Base-by-base conservation (phyloP, 768 basidiomycete genomes). In the Asterophora parasitica region DNA sequence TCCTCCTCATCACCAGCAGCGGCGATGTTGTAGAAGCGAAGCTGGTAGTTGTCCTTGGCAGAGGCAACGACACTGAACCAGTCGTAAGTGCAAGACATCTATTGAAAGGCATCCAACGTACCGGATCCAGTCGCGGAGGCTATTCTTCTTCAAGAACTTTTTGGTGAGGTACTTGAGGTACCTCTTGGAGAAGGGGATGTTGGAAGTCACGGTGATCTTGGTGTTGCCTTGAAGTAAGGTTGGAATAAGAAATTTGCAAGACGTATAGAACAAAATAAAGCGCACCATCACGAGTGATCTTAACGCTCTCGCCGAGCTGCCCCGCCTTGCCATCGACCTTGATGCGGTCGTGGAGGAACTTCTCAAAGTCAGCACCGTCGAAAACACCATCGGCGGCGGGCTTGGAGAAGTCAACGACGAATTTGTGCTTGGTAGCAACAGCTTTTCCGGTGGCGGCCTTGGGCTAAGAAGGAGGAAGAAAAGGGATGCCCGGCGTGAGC, bases 141-240 rank as follows among this genome's bases (percentile, higher is more conserved):
- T 73, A 74, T 94, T 93, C 82, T 96, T 96, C 82, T 98, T 98
- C 72, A 98, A 79, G 80, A 92, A 94, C 77, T 95, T 95, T 81
- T 98, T 98, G 54, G 95, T 97, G 52, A 98, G 78, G 74, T 98
- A 99, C 73, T 98, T 97, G 66, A 97, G 83, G 71, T 96, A 97
- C 48, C 91, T 81, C 75, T 98, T 98, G 42, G 95, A 97, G 73
- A 97, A 87, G 48, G 91, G 83, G 65, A 95, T 83, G 62, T 74
- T 83, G 44, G 92, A 85, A 43, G 85, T 82, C 58, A 98, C 81
- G 47, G 83, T 86, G 67, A 98, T 78, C 73, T 85, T 91, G 63
- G 75, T 84, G 69, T 80, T 82, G 54, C 83, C 88, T 90, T 53
- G 16, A 49, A 45, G 30, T n/a, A 55, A 40, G 36, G 44, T 20